phyloP scores from a whole-genome alignment of 2,329 filamentous ascomycete species.

The Claviceps sp. region DNA sequence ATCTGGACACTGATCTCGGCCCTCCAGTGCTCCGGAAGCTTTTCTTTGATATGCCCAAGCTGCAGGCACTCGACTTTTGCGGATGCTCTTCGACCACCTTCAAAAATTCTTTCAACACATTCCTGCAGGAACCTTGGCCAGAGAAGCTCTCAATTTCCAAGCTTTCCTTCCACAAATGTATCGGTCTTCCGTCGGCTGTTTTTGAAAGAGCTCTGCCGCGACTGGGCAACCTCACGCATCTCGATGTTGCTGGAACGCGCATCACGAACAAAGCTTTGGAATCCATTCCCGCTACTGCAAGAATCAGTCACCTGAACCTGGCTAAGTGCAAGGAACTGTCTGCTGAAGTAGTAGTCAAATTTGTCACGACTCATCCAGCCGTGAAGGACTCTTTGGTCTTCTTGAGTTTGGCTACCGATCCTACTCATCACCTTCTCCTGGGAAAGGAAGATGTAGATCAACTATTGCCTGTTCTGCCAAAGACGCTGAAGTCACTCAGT shows the following conservation, averaged over 20 bases:
- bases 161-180: constrained; percentile 67
- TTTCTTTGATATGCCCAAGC: constrained; percentile 48
- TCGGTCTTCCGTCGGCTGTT: constrained; percentile 50
- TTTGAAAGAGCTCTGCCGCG: constrained; percentile 61
- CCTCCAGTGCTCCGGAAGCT: constrained; percentile 56
- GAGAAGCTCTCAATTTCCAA: constrained; percentile 46
- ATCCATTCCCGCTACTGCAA: constrained; percentile 57
- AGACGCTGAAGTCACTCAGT: constrained; percentile 58
- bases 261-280: constrained; percentile 59
- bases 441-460: constrained; percentile 49
- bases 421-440: constrained; percentile 58
- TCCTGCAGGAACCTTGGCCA: constrained; percentile 40
- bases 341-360: constrained; percentile 53
- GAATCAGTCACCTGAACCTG: constrained; percentile 64
- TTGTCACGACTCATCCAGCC: constrained; percentile 58
- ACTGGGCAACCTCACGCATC: constrained; percentile 56
- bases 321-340: constrained; percentile 61
- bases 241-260: constrained; percentile 67
- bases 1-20: constrained; percentile 64
- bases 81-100: constrained; percentile 59
- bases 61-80: constrained; percentile 64
- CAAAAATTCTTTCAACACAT: constrained; percentile 47
- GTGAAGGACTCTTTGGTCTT: constrained; percentile 51
- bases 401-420: constrained; percentile 60
- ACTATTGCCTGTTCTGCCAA: constrained; percentile 53